Conservation (phyloP, 306 rosid genomes). For the Inga laurina region DNA sequence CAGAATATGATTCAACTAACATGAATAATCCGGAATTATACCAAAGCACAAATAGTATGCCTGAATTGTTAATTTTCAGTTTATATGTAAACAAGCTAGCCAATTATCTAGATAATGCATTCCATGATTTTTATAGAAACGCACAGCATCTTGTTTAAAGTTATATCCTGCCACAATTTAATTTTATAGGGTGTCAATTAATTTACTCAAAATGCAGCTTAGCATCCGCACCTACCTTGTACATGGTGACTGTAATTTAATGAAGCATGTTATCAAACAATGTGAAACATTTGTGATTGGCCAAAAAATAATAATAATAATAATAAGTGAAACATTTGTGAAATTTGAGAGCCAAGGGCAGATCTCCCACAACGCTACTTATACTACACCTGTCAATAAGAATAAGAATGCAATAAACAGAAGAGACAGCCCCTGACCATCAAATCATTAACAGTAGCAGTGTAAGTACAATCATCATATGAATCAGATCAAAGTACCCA, state of each 20-base stretch:
- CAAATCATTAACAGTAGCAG: slow-evolving; percentile 32
- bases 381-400: slow-evolving; percentile 5
- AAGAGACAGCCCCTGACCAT: slow-evolving; percentile 25
- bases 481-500: slow-evolving; percentile 62
- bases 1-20: slow-evolving; percentile 18
- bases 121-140: slow-evolving; percentile 17
- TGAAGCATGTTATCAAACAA: slow-evolving; percentile 33
- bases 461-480: slow-evolving; percentile 37
- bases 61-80: slow-evolving; percentile 3
- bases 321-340: background rate
- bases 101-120: slow-evolving; percentile 21
- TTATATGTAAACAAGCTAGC: slow-evolving; percentile 31
- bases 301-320: too few species aligned
- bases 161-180: background rate
- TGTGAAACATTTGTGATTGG: slow-evolving; percentile 5
- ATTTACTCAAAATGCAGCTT: slow-evolving; percentile 33
- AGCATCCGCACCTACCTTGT: slow-evolving; percentile 23
- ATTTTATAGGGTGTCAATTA: slow-evolving; percentile 18
- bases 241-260: slow-evolving; percentile 23
- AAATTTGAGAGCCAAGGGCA: slow-evolving; percentile 31
- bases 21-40: slow-evolving; percentile 16
- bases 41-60: background rate
- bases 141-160: slow-evolving; percentile 10
- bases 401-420: slow-evolving; percentile 30
- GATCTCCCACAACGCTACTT: slow-evolving; percentile 47